Evolutionary conservation across 1,139 yeast species (phyloP), one percentile per base, ranked within the genome.

Genomic region (Petasospora rhodanensis): DNA sequence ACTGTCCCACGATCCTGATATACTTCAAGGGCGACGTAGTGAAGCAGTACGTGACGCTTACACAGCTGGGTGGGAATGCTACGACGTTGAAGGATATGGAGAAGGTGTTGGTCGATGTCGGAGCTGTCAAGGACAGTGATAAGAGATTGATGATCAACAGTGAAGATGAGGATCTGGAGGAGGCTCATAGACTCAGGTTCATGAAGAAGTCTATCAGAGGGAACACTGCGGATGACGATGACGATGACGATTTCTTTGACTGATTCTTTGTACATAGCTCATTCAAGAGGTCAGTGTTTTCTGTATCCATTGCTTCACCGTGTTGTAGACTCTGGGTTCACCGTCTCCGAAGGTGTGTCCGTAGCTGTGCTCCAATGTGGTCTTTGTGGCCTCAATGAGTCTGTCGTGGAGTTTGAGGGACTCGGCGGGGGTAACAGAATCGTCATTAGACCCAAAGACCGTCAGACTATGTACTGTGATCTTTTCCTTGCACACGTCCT

Each of bases 1-100:
- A 85, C 59, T 83, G 95, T 50, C 99, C 99, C 2, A 93, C 98
- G 0, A 64, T 91, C 14, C 68, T 91, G 29, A 73, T 93, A 2
- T 91, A 91, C 56, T 74, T 74, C 51, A 73, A 84, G 37, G 79
- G 79, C 14, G 76, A 84, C 41, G 91, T 89, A 7, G 61, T 79
- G 18, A 82, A 79, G 53, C 96, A 89, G 56, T 73, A 66, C 47
- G 73, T 89, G 14, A 89, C 96, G 0, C 66, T 91, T 50, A 70
- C 83, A 7, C 79, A 80, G 49, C 58, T 91, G 34, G 96, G 95
- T 5, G 97, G 98, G 2, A 82, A 81, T 53, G 76, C 81, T 32
- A 76, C 95, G 3, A 72, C 64, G 17, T 28, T 78, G 18, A 61
- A 62, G 27, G 97, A 89, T 56, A 51, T 91, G 28, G 96, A 87